phyloP scores from a whole-genome alignment of 2,329 filamentous ascomycete genomes.

The Myrmaecium sp. region DNA sequence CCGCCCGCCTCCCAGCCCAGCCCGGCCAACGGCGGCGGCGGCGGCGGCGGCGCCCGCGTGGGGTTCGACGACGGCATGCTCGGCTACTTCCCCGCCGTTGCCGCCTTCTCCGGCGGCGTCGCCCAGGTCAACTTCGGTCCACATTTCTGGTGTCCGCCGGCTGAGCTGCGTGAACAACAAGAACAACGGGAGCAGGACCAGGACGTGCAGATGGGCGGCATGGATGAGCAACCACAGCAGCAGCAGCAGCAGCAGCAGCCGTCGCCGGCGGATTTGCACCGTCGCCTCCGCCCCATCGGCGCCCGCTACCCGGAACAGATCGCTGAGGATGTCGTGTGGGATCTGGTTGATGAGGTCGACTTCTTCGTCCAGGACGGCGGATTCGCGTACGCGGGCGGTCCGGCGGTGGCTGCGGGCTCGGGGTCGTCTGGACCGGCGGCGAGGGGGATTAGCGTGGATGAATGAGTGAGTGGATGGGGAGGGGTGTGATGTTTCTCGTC shows the following conservation, averaged over 20 bases:
- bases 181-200: conserved; percentile 9
- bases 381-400: conserved; percentile 23
- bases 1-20: conserved; percentile 71
- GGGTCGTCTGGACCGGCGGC: background rate
- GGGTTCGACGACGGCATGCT: conserved; percentile 88
- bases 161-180: conserved; percentile 32
- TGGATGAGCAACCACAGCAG: too few species aligned
- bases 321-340: conserved; percentile 82
- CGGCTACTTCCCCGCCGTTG: conserved; percentile 88
- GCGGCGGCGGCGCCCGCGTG: conserved; percentile 33
- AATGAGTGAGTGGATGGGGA: too few species aligned
- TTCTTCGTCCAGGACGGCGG: conserved; percentile 59
- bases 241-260: too few species aligned
- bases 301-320: conserved; percentile 87
- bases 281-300: conserved; percentile 41
- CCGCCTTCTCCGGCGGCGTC: conserved; percentile 78
- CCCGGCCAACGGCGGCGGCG: conserved; percentile 51
- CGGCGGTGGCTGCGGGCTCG: background rate
- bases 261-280: too few species aligned
- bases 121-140: conserved; percentile 91
- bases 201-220: conserved; percentile 14
- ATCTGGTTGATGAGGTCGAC: conserved; percentile 87
- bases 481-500: too few species aligned
- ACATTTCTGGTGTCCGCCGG: conserved; percentile 77
- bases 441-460: background rate